Base-by-base conservation (phyloP, 805 yeast species). In the Candida adriatica region DNA sequence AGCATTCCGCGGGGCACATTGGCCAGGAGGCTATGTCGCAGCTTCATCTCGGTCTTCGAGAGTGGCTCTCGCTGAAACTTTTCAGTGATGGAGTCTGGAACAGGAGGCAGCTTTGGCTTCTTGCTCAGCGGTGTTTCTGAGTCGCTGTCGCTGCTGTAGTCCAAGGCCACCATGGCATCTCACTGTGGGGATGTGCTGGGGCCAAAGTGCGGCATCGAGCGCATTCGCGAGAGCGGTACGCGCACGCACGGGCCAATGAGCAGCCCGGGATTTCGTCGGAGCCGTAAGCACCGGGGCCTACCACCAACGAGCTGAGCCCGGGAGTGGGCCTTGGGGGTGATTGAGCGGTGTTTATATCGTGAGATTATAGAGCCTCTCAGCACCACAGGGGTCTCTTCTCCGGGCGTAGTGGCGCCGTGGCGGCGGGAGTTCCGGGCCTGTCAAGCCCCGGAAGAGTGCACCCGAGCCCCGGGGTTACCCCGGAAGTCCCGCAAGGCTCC, bases 61-160 rank as follows among this genome's bases (percentile, higher is more conserved):
- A 23, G 17, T 13, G 31, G 35, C 10, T 27, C n/a, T n/a, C 18
- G 23, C 6, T 27, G 32, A 27, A 14, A 26, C 21, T 24, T 31
- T 13, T 31, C 25, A 6, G 17, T n/a, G 13, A 41, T 37, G 23
- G 30, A 19, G 14, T 32, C 24, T 26, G 46, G 44, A 3, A 40
- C 24, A 3, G 44, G 34, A 13, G 44, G 46, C 3, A 42, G 26
- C 6, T 19, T 19, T 8, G 11, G 22, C 22, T 19, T 8, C 10
- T 19, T 8, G 8, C 22, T 19, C 22, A n/a, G n/a, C n/a, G n/a
- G 22, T 19, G 22, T 19, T 19, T 19, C 22, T 19, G 8, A 11
- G 22, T 8, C 22, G 11, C 22, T 19, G 22, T 19, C 22, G 11
- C 22, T 19, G 11, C 22, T 19, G 11, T 19, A 19, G 10, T 19